These are phyloP conservation scores for Wallacemonas sp. DNA, from an alignment of 208 protist genomes.

Conservation along the genomic window DNA sequence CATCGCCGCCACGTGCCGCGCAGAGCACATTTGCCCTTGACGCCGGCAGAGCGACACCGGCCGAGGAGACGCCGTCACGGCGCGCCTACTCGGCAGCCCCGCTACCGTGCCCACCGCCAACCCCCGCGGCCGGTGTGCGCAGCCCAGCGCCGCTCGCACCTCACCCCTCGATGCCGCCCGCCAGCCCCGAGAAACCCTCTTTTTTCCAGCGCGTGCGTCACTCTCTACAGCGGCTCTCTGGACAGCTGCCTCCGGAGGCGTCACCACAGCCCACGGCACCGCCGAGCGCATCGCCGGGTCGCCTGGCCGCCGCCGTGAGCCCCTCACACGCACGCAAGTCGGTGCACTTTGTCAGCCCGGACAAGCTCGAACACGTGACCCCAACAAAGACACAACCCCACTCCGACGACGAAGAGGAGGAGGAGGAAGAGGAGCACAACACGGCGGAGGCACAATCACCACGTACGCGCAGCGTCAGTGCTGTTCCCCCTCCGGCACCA, in stretches of 20 bases:
- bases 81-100: not conserved
- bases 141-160: not conserved
- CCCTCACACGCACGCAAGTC: constrained; percentile 63
- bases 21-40: too few relatives aligned
- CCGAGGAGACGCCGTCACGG: not conserved
- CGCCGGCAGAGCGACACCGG: too few relatives aligned
- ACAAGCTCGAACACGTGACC: constrained; percentile 36
- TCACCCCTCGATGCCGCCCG: not conserved
- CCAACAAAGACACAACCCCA: constrained; percentile 5
- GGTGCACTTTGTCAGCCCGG: constrained; percentile 58
- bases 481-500: constrained; percentile 14
- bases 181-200: constrained; percentile 4
- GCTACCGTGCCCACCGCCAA: constrained; percentile 9
- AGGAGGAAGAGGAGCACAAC: not conserved
- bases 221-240: constrained; percentile 22
- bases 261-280: not conserved
- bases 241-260: not conserved
- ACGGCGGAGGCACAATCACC: not conserved
- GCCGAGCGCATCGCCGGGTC: not conserved
- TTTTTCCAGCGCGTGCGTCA: constrained; percentile 16
- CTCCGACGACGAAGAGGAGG: not conserved
- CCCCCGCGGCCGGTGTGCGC: not conserved
- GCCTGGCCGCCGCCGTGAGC: not conserved
- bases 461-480: constrained; percentile 6
- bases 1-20: not conserved